phyloP scores from a whole-genome alignment of 768 basidiomycete genomes.

The Mycena vitilis region DNA sequence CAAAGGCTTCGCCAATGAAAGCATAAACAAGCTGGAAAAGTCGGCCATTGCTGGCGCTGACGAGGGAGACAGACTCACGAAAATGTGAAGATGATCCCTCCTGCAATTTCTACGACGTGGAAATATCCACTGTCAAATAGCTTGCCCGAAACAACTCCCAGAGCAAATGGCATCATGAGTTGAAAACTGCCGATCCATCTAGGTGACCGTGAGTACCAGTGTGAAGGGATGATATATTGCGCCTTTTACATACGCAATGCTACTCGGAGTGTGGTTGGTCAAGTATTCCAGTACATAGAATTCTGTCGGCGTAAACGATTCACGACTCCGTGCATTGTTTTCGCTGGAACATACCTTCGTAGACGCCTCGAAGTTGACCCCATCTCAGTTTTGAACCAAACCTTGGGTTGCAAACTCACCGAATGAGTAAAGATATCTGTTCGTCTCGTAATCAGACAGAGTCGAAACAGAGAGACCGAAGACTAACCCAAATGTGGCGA shows the following conservation, averaged over 20 bases:
- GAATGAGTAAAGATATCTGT: constrained; percentile 20
- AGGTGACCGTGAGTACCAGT: not conserved
- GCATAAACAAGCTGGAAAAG: constrained; percentile 51
- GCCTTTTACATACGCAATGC: constrained; percentile 20
- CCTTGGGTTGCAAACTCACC: not conserved
- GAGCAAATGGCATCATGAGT: constrained; percentile 36
- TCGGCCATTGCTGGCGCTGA: not conserved
- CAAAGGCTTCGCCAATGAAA: constrained; percentile 50
- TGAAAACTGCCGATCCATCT: constrained; percentile 40
- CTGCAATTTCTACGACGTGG: constrained; percentile 25
- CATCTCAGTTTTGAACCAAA: not conserved
- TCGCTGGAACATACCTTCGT: constrained; percentile 4
- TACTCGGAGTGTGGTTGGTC: constrained; percentile 25
- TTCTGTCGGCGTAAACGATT: constrained; percentile 1
- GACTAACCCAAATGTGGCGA: constrained; percentile 24
- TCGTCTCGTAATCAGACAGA: not conserved
- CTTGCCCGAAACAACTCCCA: constrained; percentile 38
- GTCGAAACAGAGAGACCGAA: not conserved
- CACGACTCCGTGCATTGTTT: not conserved
- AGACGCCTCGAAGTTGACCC: constrained; percentile 5
- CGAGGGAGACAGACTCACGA: constrained; percentile 25
- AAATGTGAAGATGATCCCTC: constrained; percentile 35
- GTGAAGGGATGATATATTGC: not conserved
- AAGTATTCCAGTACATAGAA: constrained; percentile 25
- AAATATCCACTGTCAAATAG: constrained; percentile 40